Percentiles rank a stretch among this genome's conserved stretches.
These are phyloP conservation scores for Fragaria iinumae DNA, from an alignment of 306 rosid species.

Conservation along the genomic window DNA sequence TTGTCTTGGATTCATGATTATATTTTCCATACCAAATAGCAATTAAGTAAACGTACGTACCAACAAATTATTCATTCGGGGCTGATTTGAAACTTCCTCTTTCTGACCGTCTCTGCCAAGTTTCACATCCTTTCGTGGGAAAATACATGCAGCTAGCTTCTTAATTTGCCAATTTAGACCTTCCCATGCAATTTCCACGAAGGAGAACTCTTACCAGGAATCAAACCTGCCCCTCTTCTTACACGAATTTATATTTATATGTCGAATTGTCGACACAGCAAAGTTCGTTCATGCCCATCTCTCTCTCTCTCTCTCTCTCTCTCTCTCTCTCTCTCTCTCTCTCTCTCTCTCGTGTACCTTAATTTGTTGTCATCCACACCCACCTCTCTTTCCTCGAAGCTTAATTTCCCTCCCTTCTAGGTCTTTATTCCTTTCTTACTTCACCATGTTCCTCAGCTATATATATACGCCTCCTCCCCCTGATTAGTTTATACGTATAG, in stretches of 20 bases:
- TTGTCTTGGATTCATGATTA: too few relatives aligned
- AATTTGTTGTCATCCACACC: conserved; percentile 21
- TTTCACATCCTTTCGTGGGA: neutral
- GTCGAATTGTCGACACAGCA: neutral
- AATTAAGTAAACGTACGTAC: too few relatives aligned
- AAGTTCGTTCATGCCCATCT: conserved; percentile 3
- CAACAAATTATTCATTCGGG: too few relatives aligned
- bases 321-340: neutral
- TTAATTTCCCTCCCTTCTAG: neutral
- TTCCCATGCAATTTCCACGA: conserved; percentile 63
- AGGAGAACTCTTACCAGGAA: conserved; percentile 23
- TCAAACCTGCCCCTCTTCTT: conserved; percentile 9
- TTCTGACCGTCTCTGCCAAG: neutral
- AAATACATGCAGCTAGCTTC: neutral
- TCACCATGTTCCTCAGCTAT: neutral
- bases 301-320: conserved; percentile 10
- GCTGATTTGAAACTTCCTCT: too few relatives aligned
- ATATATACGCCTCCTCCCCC: neutral
- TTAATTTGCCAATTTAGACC: conserved; percentile 6
- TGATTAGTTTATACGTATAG: neutral
- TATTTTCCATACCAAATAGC: too few relatives aligned
- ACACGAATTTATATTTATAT: neutral
- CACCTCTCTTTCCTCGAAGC: conserved; percentile 31
- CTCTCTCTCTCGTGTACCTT: conserved; percentile 4
- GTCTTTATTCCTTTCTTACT: neutral